Percentiles rank a stretch among this genome's conserved stretches.
These are phyloP conservation scores for Exophiala oligosperma DNA, from an alignment of 2,329 filamentous ascomycete species.

Conservation along the genomic window DNA sequence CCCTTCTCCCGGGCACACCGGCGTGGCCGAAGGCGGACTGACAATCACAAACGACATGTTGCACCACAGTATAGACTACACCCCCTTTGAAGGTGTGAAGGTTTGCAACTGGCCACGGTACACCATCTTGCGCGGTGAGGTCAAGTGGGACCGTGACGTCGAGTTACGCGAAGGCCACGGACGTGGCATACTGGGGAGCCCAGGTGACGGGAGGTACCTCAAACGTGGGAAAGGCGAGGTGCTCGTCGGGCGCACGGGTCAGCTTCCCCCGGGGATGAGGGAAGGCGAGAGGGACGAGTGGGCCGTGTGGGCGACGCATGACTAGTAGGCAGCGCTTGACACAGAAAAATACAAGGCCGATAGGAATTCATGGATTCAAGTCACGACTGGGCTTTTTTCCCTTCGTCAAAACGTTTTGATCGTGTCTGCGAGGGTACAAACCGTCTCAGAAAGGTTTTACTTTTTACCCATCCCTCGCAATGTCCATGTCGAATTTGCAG, in stretches of 20 bases:
- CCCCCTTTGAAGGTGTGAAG: slow-evolving; percentile 37
- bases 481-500: too few species aligned
- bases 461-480: too few species aligned
- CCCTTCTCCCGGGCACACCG: slow-evolving; percentile 29
- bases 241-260: slow-evolving; percentile 19
- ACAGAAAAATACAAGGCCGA: too few species aligned
- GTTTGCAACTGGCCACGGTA: slow-evolving; percentile 39
- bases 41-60: slow-evolving; percentile 35
- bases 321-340: background rate
- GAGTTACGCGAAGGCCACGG: slow-evolving; percentile 29
- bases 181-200: slow-evolving; percentile 33
- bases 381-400: too few species aligned
- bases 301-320: slow-evolving; percentile 4
- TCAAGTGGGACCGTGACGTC: slow-evolving; percentile 35
- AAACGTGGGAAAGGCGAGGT: slow-evolving; percentile 37
- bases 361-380: too few species aligned
- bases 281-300: slow-evolving; percentile 19
- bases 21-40: background rate
- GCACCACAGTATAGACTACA: slow-evolving; percentile 40
- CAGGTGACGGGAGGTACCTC: slow-evolving; percentile 37
- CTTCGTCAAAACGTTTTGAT: too few species aligned
- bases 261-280: slow-evolving; percentile 17
- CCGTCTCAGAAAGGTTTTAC: too few species aligned
- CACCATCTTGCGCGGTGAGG: slow-evolving; percentile 35
- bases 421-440: too few species aligned